Evolutionary conservation across 306 rosid genomes (phyloP), one percentile per base, ranked within the genome.

Genomic region (Quercus mongolica): DNA sequence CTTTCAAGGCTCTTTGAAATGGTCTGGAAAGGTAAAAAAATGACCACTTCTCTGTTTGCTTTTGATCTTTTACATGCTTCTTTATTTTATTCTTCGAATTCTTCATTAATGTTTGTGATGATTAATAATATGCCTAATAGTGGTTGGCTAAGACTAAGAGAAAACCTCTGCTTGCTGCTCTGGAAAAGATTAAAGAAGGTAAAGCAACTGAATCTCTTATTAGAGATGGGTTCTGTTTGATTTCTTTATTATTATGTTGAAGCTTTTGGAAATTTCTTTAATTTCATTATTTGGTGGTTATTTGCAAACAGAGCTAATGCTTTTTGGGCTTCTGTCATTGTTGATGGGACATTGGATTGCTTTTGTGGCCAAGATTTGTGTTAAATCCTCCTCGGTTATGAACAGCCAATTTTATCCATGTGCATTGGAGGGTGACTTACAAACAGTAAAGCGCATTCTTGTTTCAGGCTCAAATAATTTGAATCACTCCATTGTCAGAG

Each of bases 321-420:
- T 92, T 41, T 91, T 95, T 83, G 99, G 99, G 75, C 88, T 95
- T 61, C 77, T 92, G 55, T 95, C 99, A 21, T 82, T 95, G 83
- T 62, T 92, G 88, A 92, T 95, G 99, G 95, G 99, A 17, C 98
- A 95, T 81, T 92, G 97, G 97, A 92, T 86, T 73, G 38, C 84
- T 59, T 84, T 81, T 76, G 94, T 95, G 84, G 97, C 99, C 55
- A 91, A 89, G 90, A 90, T 95, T 87, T 92, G 99, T 62, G 88
- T 95, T 4, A 88, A 91, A 73, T 79, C 97, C 5, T 79, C 97
- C 6, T 89, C 98, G 0, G 75, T 75, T 49, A 57, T 88, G 41
- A 88, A 87, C 89, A 89, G 89, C 84, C 85, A 85, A 65, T 95
- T 95, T 75, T 89, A 79, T 81, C 99, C 97, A 0, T 95, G 99